phyloP scores from a whole-genome alignment of 768 basidiomycete genomes.

The Lepiota subincarnata region DNA sequence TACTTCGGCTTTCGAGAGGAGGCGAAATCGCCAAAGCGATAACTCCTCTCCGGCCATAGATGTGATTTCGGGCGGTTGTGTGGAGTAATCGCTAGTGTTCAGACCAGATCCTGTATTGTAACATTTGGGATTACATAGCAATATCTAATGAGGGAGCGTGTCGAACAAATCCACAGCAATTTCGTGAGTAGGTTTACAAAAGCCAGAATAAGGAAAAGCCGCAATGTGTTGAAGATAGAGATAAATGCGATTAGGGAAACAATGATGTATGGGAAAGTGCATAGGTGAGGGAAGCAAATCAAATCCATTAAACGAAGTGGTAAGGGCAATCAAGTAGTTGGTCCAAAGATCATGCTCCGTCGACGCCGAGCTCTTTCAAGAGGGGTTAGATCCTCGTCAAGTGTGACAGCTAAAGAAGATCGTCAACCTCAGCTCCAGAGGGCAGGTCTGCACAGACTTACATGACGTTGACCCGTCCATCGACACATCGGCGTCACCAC shows the following conservation, averaged over 20 bases:
- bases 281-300: neutral
- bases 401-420: conserved; percentile 30
- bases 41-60: too few species aligned
- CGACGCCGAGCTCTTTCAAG: conserved; percentile 64
- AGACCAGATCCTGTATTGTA: conserved; percentile 1
- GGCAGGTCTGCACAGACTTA: conserved; percentile 21
- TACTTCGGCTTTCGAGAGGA: too few species aligned
- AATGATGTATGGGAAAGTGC: neutral
- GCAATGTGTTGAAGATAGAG: neutral
- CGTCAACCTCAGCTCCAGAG: conserved; percentile 13
- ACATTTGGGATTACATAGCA: conserved; percentile 7
- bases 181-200: neutral
- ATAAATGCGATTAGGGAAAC: neutral
- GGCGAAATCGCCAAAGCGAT: too few species aligned
- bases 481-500: conserved; percentile 34
- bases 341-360: conserved; percentile 31
- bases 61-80: too few species aligned
- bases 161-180: conserved; percentile 5
- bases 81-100: neutral
- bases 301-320: neutral
- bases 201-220: neutral
- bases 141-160: neutral
- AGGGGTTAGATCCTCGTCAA: conserved; percentile 59
- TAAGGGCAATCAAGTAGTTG: conserved; percentile 20
- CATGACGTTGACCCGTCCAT: conserved; percentile 44